Base-by-base conservation (phyloP, 495 filamentous ascomycete species). In the Penicillium tannophilum region DNA sequence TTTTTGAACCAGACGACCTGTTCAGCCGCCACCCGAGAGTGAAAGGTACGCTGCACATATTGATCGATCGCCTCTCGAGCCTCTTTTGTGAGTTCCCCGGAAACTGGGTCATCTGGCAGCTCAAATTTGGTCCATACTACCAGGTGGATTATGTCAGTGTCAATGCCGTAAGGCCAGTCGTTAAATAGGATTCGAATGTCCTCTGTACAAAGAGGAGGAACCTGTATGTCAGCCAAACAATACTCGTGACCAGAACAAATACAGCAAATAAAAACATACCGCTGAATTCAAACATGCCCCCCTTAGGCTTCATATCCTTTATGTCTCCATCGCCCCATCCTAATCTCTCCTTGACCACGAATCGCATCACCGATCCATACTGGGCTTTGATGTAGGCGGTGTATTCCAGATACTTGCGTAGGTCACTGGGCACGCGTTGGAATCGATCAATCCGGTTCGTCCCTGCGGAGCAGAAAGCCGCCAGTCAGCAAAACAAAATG, bases 81-180 rank as follows among this genome's bases (percentile, higher is more conserved):
- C 52, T 82, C 61, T 9, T 81, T 72, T 6, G 88, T 91, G 28
- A 28, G 28, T 28, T 28, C 28, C 28, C 28, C 28, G 28, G 28
- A 28, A 5, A 28, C 28, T 28, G 28, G 28, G 28, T 88, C 85
- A 39, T 89, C 82, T 61, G 88, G 84, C 35, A 93, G 79, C 46
- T 82, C 80, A 67, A 95, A 96, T 70, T 95, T 96, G n/a, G 88
- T 92, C 92, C 92, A 96, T 10, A 95, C 83, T 16, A 94, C 89
- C 20, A 95, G 74, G 67, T 96, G 92, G 9, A 91, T 84, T 54
- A 96, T 91, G 55, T 78, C 78, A 33, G 76, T 62, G 57, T 92
- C 90, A 54, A 95, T 76, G 0, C 90, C 91, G 63, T 96, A 96
- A 3, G 92, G 92, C 90, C 91, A 96, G 79, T 96, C 91, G 65